Base-by-base conservation (phyloP, 805 yeast genomes). In the Nakazawaea molendinolei region DNA sequence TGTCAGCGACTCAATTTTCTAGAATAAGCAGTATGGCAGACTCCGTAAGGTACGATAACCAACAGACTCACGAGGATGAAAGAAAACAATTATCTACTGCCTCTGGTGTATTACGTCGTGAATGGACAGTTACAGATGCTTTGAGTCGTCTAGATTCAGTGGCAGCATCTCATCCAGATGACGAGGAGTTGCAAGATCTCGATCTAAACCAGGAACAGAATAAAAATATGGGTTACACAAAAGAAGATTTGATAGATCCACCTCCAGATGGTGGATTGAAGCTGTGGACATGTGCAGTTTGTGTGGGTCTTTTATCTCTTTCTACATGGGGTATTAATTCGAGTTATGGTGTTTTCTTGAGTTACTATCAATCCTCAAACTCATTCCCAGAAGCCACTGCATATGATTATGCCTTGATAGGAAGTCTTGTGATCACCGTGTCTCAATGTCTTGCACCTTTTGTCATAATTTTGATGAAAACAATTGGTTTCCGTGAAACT, bases 271-370 rank as follows among this genome's bases (percentile, higher is more conserved):
- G 65, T 49, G 74, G 76, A 16, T 84, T 85, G 0, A 76, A 76
- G 45, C 79, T 79, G 3, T 79, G 85, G 83, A 69, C 74, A 0
- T 59, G 70, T 9, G 65, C 70, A 9, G 40, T 66, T 20, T 65
- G 73, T 24, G 62, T 68, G 1, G 58, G 67, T 29, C 38, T 68
- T 15, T 51, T 70, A 8, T 67, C 70, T 51, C 68, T 74, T 40
- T 55, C 69, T 18, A 70, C 83, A 0, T 80, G 86, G 86, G 87
- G 87, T 5, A 66, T 76, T 46, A 74, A 75, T 39, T 56, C 67
- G 8, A 74, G 75, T 9, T 79, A 68, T 50, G 83, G 82, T 38
- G 70, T 79, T 2, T 76, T 70, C 44, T 57, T 79, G 29, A 62
- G 77, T 1, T 67, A 58, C 42, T 79, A 76, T 52, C 38, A 76